Evolutionary conservation across 2,329 filamentous ascomycete species (phyloP).

Genomic region (Aspergillus fumigatiaffinis): DNA sequence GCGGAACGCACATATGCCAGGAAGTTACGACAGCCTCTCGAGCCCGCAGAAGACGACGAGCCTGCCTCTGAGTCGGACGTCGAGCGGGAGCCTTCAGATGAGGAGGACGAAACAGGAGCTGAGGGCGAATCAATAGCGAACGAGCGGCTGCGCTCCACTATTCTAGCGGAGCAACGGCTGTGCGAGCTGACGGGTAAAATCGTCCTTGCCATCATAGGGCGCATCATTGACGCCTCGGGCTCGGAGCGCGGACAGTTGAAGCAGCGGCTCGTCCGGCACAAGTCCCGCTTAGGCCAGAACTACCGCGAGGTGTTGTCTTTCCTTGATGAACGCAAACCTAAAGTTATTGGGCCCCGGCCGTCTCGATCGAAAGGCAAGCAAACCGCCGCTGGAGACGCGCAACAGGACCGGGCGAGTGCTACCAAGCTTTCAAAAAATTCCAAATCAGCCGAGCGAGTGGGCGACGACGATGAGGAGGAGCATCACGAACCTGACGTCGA

Average conservation of each 20-base stretch:
- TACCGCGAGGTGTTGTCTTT: slow-evolving; percentile 80
- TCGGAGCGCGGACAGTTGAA: slow-evolving; percentile 61
- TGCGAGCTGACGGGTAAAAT: slow-evolving; percentile 84
- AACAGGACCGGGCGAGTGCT: slow-evolving; percentile 13
- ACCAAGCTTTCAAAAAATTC: slow-evolving; percentile 19
- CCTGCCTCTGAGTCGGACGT: slow-evolving; percentile 62
- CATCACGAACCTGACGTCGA: slow-evolving; percentile 20
- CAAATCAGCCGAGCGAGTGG: slow-evolving; percentile 42
- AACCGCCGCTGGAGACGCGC: slow-evolving; percentile 10
- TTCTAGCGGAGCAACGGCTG: slow-evolving; percentile 78
- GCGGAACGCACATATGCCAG: slow-evolving; percentile 76
- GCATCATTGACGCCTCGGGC: slow-evolving; percentile 65
- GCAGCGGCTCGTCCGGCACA: slow-evolving; percentile 73
- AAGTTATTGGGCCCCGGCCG: slow-evolving; percentile 12
- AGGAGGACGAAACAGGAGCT: slow-evolving; percentile 28
- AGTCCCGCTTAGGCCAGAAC: slow-evolving; percentile 73
- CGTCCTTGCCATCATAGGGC: slow-evolving; percentile 72
- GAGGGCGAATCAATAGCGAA: slow-evolving; percentile 35
- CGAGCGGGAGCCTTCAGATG: slow-evolving; percentile 53
- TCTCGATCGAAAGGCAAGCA: slow-evolving; percentile 34
- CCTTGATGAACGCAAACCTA: slow-evolving; percentile 64
- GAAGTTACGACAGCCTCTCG: slow-evolving; percentile 48
- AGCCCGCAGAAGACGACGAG: slow-evolving; percentile 64
- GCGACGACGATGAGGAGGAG: slow-evolving; percentile 40
- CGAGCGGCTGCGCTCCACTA: slow-evolving; percentile 60